Evolutionary conservation across 2,329 filamentous ascomycete genomes (phyloP), one percentile per base, ranked within the genome.

Genomic region (Diaporthe helianthi): DNA sequence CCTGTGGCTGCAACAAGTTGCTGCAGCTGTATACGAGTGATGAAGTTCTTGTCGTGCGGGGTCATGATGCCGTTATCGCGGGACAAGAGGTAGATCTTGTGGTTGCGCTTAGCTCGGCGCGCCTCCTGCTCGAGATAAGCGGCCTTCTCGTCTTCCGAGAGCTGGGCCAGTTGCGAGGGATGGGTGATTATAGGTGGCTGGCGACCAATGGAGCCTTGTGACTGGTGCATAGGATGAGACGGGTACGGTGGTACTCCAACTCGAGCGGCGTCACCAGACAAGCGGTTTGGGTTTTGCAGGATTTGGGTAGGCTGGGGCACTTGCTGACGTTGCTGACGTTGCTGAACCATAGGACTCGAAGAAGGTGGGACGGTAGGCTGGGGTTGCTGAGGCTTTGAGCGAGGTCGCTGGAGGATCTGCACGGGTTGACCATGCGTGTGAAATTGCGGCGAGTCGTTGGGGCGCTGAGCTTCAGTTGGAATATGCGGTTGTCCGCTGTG

Each of bases 1-100:
- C 95, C 95, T 29, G 94, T 97, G 10, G 96, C 94, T 13, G 95
- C 90, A 66, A 99, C 93, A 44, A 99, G 87, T 78, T 99, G 96
- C 81, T 99, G 96, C 65, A 99, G 86, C 79, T 99, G 96, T 73
- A 99, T 99, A 22, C 96, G 90, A 6, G 96, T 98, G 74, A 99
- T 97, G 81, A 98, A 99, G 79, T 98, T 99, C 85, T 99, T 99
- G 81, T 99, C 96, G 78, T 98, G 95, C 0, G 96, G 96, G 4
- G 96, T 99, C 96, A 99, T 99, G 71, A 99, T 83, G 29, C 96
- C 96, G 76, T 99, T 99, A 76, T 97, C 94, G 81, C 93, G 94
- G 29, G 93, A 97, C 65, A 98, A 83, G 51, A 97, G 85, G 82
- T 94, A 95, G 72, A 99, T 98, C 84, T 99, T 99, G 83, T 98